These are phyloP conservation scores for Backusella macrospora DNA, from an alignment of 192 early-diverging fungal genomes.

Conservation along the genomic window DNA sequence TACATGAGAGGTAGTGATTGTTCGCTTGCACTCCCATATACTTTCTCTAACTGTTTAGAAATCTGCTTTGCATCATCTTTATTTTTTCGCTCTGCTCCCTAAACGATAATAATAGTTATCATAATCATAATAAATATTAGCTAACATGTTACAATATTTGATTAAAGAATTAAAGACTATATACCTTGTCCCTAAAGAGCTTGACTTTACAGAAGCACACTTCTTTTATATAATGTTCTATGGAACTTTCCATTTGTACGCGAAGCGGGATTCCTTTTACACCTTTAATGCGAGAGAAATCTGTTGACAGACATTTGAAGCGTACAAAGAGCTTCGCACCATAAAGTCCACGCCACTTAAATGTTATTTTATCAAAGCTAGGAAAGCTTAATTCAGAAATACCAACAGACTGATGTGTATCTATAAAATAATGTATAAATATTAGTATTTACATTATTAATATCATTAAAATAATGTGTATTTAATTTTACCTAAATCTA, in stretches of 20 bases:
- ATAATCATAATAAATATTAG: neutral
- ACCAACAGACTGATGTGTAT: slow-evolving; percentile 28
- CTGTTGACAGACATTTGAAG: slow-evolving; percentile 76
- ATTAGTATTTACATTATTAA: neutral
- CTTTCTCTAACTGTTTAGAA: slow-evolving; percentile 64
- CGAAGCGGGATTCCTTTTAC: slow-evolving; percentile 74
- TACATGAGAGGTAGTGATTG: slow-evolving; percentile 30
- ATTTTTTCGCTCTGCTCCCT: slow-evolving; percentile 76
- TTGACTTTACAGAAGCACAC: slow-evolving; percentile 66
- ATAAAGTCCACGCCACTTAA: slow-evolving; percentile 66
- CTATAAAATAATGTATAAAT: neutral
- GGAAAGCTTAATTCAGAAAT: slow-evolving; percentile 28
- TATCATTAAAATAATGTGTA: neutral
- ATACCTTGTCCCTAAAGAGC: slow-evolving; percentile 55
- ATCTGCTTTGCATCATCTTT: slow-evolving; percentile 76
- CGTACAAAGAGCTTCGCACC: slow-evolving; percentile 65
- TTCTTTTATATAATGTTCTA: slow-evolving; percentile 35
- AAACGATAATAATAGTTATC: neutral
- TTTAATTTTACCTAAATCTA: slow-evolving; percentile 58
- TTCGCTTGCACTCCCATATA: slow-evolving; percentile 41
- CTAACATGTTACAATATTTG: neutral
- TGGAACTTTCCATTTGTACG: slow-evolving; percentile 41
- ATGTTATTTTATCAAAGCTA: slow-evolving; percentile 68
- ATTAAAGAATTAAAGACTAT: neutral
- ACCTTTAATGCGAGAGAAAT: slow-evolving; percentile 76